Percentiles rank a stretch among this genome's conserved stretches.
Evolutionary conservation across 169 alveolate genomes (phyloP).

Genomic region (Miamiensis avidus): DNA sequence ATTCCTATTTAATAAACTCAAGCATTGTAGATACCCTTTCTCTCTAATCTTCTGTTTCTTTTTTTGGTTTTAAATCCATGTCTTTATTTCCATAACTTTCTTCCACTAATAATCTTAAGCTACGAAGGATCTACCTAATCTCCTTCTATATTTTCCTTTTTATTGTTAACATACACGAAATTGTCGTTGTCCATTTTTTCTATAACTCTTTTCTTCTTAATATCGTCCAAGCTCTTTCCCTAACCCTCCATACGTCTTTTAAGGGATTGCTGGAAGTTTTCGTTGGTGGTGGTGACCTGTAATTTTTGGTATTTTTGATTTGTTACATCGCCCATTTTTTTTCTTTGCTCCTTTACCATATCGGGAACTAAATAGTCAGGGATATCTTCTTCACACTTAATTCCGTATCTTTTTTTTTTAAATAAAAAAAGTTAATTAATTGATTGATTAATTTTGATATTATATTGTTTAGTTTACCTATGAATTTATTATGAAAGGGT

Average conservation of each 20-base stretch:
- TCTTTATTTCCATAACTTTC: slow-evolving; percentile 39
- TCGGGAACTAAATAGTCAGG: slow-evolving; percentile 48
- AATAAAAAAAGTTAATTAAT: no score
- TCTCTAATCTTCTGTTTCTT: slow-evolving; percentile 45
- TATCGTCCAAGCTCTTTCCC: slow-evolving; percentile 9
- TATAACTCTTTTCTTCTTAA: slow-evolving; percentile 9
- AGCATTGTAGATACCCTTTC: slow-evolving; percentile 43
- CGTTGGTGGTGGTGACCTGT: neutral
- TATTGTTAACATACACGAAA: slow-evolving; percentile 26
- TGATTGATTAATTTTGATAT: neutral
- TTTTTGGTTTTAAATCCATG: slow-evolving; percentile 45
- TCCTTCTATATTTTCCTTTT: slow-evolving; percentile 28
- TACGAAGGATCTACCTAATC: slow-evolving; percentile 32
- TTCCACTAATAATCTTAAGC: slow-evolving; percentile 30
- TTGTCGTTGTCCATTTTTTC: slow-evolving; percentile 2
- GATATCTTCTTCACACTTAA: slow-evolving; percentile 24
- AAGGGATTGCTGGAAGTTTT: slow-evolving; percentile 18
- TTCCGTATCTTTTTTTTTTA: slow-evolving; percentile 6
- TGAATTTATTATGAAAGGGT: slow-evolving; percentile 15
- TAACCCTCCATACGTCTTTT: slow-evolving; percentile 11
- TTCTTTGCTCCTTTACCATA: slow-evolving; percentile 25
- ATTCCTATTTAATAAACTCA: slow-evolving; percentile 16
- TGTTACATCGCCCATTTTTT: slow-evolving; percentile 18
- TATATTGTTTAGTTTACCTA: slow-evolving; percentile 2
- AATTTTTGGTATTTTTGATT: slow-evolving; percentile 20